Conservation (phyloP, 1,139 yeast genomes). For the Pichia inconspicua region DNA sequence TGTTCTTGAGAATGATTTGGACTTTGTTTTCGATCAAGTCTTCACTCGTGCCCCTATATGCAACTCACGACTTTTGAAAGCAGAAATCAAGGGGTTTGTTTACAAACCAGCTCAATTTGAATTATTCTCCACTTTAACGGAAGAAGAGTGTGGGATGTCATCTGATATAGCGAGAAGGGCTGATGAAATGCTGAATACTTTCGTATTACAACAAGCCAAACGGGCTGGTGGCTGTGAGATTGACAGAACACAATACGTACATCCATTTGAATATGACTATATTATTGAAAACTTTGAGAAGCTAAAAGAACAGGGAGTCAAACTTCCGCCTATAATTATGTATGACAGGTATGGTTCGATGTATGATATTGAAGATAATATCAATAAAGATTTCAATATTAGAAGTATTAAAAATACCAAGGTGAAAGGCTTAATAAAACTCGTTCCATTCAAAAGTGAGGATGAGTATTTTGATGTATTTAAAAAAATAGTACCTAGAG, state of each 20-base stretch:
- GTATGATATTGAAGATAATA: slow-evolving; percentile 3
- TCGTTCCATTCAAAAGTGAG: slow-evolving; percentile 16
- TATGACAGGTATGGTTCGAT: slow-evolving; percentile 11
- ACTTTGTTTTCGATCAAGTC: slow-evolving; percentile 12
- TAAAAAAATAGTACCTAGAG: slow-evolving; percentile 15
- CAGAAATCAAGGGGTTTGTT: slow-evolving; percentile 11
- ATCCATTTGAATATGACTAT: slow-evolving; percentile 21
- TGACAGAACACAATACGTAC: slow-evolving; percentile 16
- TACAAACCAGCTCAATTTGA: slow-evolving; percentile 16
- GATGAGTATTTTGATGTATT: slow-evolving; percentile 18
- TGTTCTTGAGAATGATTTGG: slow-evolving; percentile 13
- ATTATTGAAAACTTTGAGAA: slow-evolving; percentile 15
- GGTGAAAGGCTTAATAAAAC: slow-evolving; percentile 10
- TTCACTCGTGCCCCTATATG: slow-evolving; percentile 3
- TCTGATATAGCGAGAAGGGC: background rate
- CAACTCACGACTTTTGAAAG: slow-evolving; percentile 4
- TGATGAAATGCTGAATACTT: slow-evolving; percentile 14
- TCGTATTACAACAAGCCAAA: slow-evolving; percentile 15
- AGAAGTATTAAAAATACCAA: slow-evolving; percentile 12
- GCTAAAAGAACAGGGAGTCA: slow-evolving; percentile 3
- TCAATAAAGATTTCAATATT: background rate
- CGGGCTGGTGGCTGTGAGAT: slow-evolving; percentile 13
- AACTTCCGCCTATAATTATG: slow-evolving; percentile 17
- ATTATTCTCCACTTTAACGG: slow-evolving; percentile 7
- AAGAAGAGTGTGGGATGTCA: background rate